Percentiles rank a stretch among this genome's conserved stretches.
phyloP scores from a whole-genome alignment of 1,284 basidiomycete species.

The Rhodofomes roseus region DNA sequence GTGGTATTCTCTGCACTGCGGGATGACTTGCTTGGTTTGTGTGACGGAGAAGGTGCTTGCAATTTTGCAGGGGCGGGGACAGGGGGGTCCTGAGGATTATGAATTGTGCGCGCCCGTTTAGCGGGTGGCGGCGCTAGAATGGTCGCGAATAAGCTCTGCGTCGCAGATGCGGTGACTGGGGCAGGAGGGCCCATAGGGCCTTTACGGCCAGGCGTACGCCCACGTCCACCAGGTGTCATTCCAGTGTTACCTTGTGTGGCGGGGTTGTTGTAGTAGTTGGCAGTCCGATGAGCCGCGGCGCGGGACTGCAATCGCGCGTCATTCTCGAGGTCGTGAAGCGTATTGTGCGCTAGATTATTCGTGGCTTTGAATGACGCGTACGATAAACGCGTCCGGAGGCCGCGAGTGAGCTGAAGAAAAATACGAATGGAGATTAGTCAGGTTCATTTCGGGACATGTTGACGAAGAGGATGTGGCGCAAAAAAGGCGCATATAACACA shows the following conservation, averaged over 20 bases:
- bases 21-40: slow-evolving; percentile 20
- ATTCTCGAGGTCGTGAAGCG: slow-evolving; percentile 65
- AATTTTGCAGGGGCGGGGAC: slow-evolving; percentile 45
- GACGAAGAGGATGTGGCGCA: background rate
- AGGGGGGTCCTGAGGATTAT: slow-evolving; percentile 68
- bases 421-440: slow-evolving; percentile 33
- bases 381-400: slow-evolving; percentile 68
- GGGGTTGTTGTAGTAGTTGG: slow-evolving; percentile 47
- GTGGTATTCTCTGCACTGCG: slow-evolving; percentile 33
- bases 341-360: slow-evolving; percentile 61
- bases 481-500: background rate
- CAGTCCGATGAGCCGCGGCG: slow-evolving; percentile 52
- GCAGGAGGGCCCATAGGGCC: slow-evolving; percentile 51
- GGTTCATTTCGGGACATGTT: slow-evolving; percentile 18
- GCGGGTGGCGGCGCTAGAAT: slow-evolving; percentile 70
- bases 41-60: slow-evolving; percentile 21
- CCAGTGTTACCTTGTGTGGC: slow-evolving; percentile 38
- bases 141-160: slow-evolving; percentile 65
- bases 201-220: slow-evolving; percentile 28
- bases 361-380: slow-evolving; percentile 80
- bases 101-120: slow-evolving; percentile 70
- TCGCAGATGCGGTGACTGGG: slow-evolving; percentile 33
- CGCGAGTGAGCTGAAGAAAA: slow-evolving; percentile 62
- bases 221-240: slow-evolving; percentile 12
- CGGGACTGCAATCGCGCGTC: slow-evolving; percentile 42